Evolutionary conservation across 2,329 filamentous ascomycete species (phyloP).

Genomic region (Fusarium azukiicola): DNA sequence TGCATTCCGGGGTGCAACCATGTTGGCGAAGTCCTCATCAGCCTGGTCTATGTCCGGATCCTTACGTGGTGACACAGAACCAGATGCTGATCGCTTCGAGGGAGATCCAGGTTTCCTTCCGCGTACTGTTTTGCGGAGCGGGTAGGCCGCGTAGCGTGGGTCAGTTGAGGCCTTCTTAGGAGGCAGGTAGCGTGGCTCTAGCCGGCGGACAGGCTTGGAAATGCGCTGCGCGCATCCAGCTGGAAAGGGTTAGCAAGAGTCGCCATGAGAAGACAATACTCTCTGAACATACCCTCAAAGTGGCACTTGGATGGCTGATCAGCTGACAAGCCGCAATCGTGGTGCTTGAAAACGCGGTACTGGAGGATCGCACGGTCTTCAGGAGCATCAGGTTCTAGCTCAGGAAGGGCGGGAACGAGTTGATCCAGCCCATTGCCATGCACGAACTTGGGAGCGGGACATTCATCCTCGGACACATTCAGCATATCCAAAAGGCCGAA

Average conservation of each 20-base stretch:
- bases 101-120: not conserved
- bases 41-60: not conserved
- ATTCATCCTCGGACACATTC: conserved; percentile 11
- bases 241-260: conserved; percentile 3
- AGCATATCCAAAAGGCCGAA: conserved; percentile 22
- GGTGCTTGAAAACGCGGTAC: conserved; percentile 14
- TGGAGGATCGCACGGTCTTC: conserved; percentile 13
- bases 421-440: conserved; percentile 13
- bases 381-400: not conserved
- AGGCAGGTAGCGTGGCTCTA: conserved; percentile 25
- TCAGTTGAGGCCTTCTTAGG: conserved; percentile 18
- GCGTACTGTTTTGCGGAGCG: not conserved
- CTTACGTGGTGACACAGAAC: conserved; percentile 21
- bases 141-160: not conserved
- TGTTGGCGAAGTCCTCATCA: not conserved
- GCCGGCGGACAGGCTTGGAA: conserved; percentile 13
- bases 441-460: conserved; percentile 5
- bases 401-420: conserved; percentile 15
- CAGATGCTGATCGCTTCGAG: conserved; percentile 24
- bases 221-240: conserved; percentile 20
- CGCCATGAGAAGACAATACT: not conserved
- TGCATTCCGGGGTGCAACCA: conserved; percentile 2
- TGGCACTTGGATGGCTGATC: not conserved
- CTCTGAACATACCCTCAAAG: conserved; percentile 6
- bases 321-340: not conserved